Percentiles rank a stretch among this genome's conserved stretches.
phyloP scores from a whole-genome alignment of 306 rosid genomes.

The Lathyrus tuberosus region DNA sequence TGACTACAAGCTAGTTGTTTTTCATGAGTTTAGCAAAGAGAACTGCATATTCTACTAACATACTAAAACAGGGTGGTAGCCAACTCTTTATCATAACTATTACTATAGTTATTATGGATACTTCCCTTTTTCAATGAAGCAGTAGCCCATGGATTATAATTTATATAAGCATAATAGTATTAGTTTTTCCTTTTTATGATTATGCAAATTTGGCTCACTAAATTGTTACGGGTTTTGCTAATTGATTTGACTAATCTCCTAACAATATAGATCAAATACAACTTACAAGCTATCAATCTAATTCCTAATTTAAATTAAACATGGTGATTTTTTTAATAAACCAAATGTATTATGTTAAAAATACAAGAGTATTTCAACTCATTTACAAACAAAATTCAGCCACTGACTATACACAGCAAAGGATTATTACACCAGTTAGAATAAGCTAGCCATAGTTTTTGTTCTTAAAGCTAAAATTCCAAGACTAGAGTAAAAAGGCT shows the following conservation, averaged over 20 bases:
- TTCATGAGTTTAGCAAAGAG: neutral
- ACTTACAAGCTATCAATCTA: neutral
- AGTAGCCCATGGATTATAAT: neutral
- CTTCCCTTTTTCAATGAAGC: too few relatives aligned
- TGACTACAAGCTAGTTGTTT: constrained; percentile 47
- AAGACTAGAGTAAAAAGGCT: too few relatives aligned
- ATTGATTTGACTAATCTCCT: neutral
- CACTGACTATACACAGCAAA: too few relatives aligned
- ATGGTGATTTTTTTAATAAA: neutral
- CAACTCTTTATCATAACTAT: too few relatives aligned
- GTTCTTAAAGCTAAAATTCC: too few relatives aligned
- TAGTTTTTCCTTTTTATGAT: neutral
- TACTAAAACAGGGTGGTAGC: neutral
- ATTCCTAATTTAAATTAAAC: neutral
- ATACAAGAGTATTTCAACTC: too few relatives aligned
- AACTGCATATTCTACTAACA: too few relatives aligned
- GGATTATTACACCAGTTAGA: too few relatives aligned
- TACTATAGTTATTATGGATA: too few relatives aligned
- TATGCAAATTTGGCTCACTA: neutral
- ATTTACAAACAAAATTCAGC: too few relatives aligned
- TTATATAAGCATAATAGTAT: neutral
- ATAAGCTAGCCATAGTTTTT: too few relatives aligned
- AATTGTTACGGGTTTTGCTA: neutral
- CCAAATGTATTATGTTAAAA: too few relatives aligned
- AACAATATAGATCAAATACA: neutral